phyloP scores from a whole-genome alignment of 1,284 basidiomycete genomes.

The Boletus hoseneyae region DNA sequence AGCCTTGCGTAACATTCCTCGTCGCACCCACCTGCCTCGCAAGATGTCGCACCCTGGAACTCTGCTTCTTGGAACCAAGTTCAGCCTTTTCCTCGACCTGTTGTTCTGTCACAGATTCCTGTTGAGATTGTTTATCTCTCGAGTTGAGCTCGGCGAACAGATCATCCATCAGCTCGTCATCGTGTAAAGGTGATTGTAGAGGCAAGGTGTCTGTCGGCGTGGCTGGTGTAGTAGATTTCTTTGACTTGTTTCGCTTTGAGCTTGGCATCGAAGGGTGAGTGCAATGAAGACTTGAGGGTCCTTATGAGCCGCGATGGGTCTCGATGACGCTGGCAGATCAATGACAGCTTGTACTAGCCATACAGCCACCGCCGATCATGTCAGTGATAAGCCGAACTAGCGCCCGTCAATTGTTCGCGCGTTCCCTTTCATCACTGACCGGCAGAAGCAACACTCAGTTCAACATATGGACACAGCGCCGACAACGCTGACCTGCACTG shows the following conservation, averaged over 20 bases:
- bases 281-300: too few species aligned
- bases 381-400: neutral
- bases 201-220: conserved; percentile 23
- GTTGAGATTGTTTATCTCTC: conserved; percentile 46
- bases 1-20: neutral
- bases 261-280: too few species aligned
- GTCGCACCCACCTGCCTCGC: conserved; percentile 66
- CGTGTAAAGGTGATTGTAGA: conserved; percentile 20
- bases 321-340: too few species aligned
- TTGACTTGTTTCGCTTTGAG: conserved; percentile 50
- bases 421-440: neutral
- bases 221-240: conserved; percentile 38
- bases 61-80: conserved; percentile 48
- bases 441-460: neutral
- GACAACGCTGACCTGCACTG: conserved; percentile 21
- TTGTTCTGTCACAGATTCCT: conserved; percentile 48
- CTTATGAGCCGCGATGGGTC: too few species aligned
- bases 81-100: conserved; percentile 41
- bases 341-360: neutral
- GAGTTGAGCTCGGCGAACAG: conserved; percentile 71
- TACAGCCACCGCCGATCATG: conserved; percentile 19
- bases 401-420: too few species aligned
- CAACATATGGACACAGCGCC: conserved; percentile 23
- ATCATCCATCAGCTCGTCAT: conserved; percentile 66
- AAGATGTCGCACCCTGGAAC: conserved; percentile 69